Percentiles rank a stretch among this genome's conserved stretches.
phyloP scores from a whole-genome alignment of 2,329 filamentous ascomycete genomes.

The Neurospora crassa region DNA sequence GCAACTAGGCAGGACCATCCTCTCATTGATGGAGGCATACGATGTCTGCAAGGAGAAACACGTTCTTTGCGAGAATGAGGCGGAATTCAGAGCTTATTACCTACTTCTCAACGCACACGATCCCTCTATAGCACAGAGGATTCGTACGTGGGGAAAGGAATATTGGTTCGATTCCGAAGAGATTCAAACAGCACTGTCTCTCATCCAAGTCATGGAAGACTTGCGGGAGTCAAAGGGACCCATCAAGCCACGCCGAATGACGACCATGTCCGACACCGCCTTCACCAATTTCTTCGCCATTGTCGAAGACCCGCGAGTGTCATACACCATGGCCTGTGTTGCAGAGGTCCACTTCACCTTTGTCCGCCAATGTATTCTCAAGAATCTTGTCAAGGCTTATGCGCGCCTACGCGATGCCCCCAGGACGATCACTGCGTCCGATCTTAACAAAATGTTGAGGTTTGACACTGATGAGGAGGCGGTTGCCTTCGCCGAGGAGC shows the following conservation, averaged over 20 bases:
- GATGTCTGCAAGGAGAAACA: constrained; percentile 53
- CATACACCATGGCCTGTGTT: constrained; percentile 62
- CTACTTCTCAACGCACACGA: constrained; percentile 52
- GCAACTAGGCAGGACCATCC: constrained; percentile 54
- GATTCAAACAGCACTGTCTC: constrained; percentile 50
- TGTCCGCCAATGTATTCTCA: constrained; percentile 48
- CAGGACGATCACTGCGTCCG: constrained; percentile 48
- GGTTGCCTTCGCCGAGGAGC: constrained; percentile 51
- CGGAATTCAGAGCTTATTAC: constrained; percentile 58
- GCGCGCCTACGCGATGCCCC: constrained; percentile 46
- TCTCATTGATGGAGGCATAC: constrained; percentile 57
- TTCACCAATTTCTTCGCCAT: constrained; percentile 51
- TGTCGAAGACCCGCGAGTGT: constrained; percentile 44
- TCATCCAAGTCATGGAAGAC: constrained; percentile 52
- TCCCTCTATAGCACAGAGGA: constrained; percentile 46
- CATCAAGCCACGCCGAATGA: constrained; percentile 37
- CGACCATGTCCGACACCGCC: constrained; percentile 38
- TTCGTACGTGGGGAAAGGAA: constrained; percentile 44
- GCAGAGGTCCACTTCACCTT: constrained; percentile 58
- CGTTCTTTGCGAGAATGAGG: constrained; percentile 50
- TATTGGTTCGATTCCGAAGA: constrained; percentile 46
- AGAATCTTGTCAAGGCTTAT: constrained; percentile 44
- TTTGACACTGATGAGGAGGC: constrained; percentile 63
- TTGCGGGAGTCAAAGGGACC: constrained; percentile 48
- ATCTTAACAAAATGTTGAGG: constrained; percentile 46